Evolutionary conservation across 805 yeast species (phyloP).

Genomic region (Zygoascus biomembranicola): DNA sequence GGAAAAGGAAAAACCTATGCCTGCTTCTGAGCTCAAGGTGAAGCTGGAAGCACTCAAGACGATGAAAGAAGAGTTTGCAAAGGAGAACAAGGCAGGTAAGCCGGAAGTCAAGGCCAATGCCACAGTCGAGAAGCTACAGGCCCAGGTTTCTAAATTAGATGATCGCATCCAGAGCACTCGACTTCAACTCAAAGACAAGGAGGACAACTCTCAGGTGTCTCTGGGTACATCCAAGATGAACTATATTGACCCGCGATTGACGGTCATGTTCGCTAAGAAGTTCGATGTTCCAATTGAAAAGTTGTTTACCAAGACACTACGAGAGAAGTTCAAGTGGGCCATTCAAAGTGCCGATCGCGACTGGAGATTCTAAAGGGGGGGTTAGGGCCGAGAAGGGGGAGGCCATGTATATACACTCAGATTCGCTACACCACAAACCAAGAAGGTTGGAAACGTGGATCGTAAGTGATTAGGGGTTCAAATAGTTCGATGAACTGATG

Average conservation of each 20-base stretch:
- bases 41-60: conserved; percentile 47
- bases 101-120: conserved; percentile 40
- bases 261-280: conserved; percentile 82
- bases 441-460: conserved; percentile 45
- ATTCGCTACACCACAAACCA: conserved; percentile 35
- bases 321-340: conserved; percentile 96
- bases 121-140: conserved; percentile 61
- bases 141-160: conserved; percentile 64
- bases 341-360: conserved; percentile 80
- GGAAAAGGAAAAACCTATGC: conserved; percentile 46
- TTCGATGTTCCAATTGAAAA: conserved; percentile 86
- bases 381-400: background rate
- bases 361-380: conserved; percentile 60
- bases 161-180: conserved; percentile 59
- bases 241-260: conserved; percentile 88
- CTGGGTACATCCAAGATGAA: conserved; percentile 89
- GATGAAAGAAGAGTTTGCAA: conserved; percentile 35
- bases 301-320: conserved; percentile 77
- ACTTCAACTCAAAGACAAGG: conserved; percentile 80
- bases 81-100: conserved; percentile 52
- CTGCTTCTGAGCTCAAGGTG: conserved; percentile 50
- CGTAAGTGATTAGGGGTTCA: conserved; percentile 50
- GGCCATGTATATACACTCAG: too few relatives aligned
- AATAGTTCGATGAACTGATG: conserved; percentile 67
- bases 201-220: conserved; percentile 89